These are phyloP conservation scores for Inga laurina DNA, from an alignment of 306 rosid genomes.

Conservation along the genomic window DNA sequence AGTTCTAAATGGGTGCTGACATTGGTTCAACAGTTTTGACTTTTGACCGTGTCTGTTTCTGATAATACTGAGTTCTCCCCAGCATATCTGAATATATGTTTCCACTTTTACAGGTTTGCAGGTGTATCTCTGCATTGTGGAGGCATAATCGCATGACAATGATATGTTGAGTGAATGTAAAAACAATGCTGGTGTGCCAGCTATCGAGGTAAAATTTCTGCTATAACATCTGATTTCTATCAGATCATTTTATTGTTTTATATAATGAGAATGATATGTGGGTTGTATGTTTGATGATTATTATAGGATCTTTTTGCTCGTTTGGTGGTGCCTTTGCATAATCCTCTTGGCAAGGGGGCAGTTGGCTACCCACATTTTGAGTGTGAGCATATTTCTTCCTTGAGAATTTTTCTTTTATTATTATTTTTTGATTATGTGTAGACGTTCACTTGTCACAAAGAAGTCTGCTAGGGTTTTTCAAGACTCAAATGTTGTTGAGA, in stretches of 20 bases:
- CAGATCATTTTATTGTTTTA: not conserved
- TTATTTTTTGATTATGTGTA: constrained; percentile 5
- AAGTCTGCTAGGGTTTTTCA: not conserved
- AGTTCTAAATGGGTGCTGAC: not conserved
- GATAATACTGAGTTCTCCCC: not conserved
- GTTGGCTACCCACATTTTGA: constrained; percentile 85
- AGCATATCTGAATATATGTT: constrained; percentile 24
- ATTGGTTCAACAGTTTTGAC: not conserved
- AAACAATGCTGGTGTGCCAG: constrained; percentile 74
- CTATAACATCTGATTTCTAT: not conserved
- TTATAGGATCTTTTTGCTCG: constrained; percentile 90
- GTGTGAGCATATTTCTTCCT: constrained; percentile 51
- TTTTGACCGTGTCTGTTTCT: not conserved
- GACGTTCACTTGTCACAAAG: not conserved
- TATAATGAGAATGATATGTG: constrained; percentile 24
- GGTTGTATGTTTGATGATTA: constrained; percentile 32
- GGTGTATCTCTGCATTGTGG: constrained; percentile 92
- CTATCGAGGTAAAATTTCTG: constrained; percentile 61
- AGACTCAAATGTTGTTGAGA: not conserved
- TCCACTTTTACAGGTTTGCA: constrained; percentile 75
- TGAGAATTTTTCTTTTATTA: not conserved
- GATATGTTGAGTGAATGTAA: constrained; percentile 77
- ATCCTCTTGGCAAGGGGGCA: constrained; percentile 94
- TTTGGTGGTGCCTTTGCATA: constrained; percentile 87
- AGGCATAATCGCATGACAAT: constrained; percentile 64